Percentiles rank a stretch among this genome's conserved stretches.
phyloP scores from a whole-genome alignment of 371 early-diverging fungal species.

The Dichotomocladium elegans region DNA sequence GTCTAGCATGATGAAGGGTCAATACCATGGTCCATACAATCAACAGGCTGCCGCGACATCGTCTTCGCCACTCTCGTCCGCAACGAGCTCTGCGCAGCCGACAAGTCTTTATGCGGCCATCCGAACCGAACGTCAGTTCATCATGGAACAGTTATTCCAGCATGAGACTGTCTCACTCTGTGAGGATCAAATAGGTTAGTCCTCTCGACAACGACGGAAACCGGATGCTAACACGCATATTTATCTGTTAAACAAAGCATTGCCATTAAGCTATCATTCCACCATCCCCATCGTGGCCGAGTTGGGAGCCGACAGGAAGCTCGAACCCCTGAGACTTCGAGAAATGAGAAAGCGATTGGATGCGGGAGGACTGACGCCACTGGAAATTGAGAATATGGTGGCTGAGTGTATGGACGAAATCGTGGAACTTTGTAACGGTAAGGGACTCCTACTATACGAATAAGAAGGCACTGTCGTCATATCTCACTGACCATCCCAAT shows the following conservation, averaged over 20 bases:
- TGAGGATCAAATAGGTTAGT: neutral
- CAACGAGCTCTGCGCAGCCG: constrained; percentile 8
- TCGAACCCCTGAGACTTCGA: constrained; percentile 78
- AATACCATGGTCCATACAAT: neutral
- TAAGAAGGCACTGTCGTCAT: constrained; percentile 58
- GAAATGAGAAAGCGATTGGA: constrained; percentile 88
- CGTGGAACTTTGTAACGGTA: constrained; percentile 38
- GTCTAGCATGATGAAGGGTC: constrained; percentile 34
- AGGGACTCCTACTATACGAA: too few relatives aligned
- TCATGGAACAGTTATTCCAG: constrained; percentile 29
- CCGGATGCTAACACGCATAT: too few relatives aligned
- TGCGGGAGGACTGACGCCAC: constrained; percentile 25
- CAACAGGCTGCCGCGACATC: constrained; percentile 12
- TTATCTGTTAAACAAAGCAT: neutral
- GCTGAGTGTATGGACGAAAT: constrained; percentile 57
- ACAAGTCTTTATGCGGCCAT: constrained; percentile 25
- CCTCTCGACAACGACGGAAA: neutral
- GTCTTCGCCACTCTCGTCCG: too few relatives aligned
- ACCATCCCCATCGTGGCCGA: constrained; percentile 72
- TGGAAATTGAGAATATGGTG: constrained; percentile 59
- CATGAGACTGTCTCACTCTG: constrained; percentile 13
- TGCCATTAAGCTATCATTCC: constrained; percentile 50
- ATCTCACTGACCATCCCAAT: constrained; percentile 50
- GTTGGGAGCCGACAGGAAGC: constrained; percentile 55
- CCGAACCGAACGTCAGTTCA: constrained; percentile 28